Evolutionary conservation across 176 grass and related monocot species (phyloP), one percentile per base, ranked within the genome.

Genomic region (Oryza longistaminata): DNA sequence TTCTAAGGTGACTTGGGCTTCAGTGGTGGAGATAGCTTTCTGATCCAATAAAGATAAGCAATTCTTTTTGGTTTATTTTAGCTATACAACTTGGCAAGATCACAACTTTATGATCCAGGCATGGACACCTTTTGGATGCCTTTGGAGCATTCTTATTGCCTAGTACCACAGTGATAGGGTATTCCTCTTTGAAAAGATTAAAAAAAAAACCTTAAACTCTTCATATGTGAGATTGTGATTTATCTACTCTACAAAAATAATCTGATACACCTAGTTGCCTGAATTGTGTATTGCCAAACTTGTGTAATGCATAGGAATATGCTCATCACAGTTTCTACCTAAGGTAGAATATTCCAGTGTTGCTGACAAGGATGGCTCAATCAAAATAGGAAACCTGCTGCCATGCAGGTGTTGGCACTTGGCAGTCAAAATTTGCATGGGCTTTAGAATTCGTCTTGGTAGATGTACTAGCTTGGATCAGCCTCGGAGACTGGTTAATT

Each of bases 1-100:
- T 75, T 37, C 50, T 48, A 15, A 52, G 10, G 2, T 31, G 79
- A 45, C 79, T 53, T 58, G 67, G 67, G 39, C 61, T 44, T 37
- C 45, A 60, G 43, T 69, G 84, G 69, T 39, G 79, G 84, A 86
- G 78, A 25, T 72, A 60, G 73, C 67, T 73, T 82, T 90, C 33
- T 77, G 50, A 58, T 77, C 72, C 78, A 55, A 24, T 9, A 33
- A 33, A 61, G 21, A 64, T 66, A 24, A 35, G 53, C 25, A 46
- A 26, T 44, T 74, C 42, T 15, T 71, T 68, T 75, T 50, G 45
- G 45, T 7, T 37, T 74, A 52, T 42, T 42, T 65, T 65, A 40
- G 29, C 16, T 71, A 71, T 66, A 71, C 77, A 22, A 9, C 73
- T 82, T n/a, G 10, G 66, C 65, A 86, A 77, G 43, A 31, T 21